Conservation (phyloP, 257 asterid species). For the Handroanthus guayacan region DNA sequence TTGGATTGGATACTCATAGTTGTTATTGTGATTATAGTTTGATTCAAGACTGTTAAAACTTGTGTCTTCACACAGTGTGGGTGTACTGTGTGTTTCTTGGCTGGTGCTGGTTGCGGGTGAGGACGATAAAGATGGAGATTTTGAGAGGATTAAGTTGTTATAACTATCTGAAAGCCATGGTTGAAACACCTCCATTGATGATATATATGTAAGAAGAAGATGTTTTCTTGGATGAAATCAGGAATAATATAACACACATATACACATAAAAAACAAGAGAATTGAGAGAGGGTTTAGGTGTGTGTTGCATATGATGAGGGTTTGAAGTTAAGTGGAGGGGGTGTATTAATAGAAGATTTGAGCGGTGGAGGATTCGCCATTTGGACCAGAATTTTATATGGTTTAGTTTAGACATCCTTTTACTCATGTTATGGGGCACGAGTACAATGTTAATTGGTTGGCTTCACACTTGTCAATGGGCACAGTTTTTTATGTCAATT, state of each 20-base stretch:
- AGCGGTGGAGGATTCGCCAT: slow-evolving; percentile 29
- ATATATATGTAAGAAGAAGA: not conserved
- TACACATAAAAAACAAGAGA: slow-evolving; percentile 12
- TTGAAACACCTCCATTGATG: slow-evolving; percentile 53
- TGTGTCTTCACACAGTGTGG: slow-evolving; percentile 50
- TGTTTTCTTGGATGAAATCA: slow-evolving; percentile 20
- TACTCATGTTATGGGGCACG: slow-evolving; percentile 33
- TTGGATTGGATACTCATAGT: not conserved
- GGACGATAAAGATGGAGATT: slow-evolving; percentile 38
- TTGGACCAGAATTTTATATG: slow-evolving; percentile 34
- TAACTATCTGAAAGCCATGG: slow-evolving; percentile 43
- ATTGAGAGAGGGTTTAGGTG: not conserved
- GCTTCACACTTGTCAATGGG: slow-evolving; percentile 38
- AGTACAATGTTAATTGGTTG: slow-evolving; percentile 38
- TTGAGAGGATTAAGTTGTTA: slow-evolving; percentile 8
- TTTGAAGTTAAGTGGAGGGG: not conserved
- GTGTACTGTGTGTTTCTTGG: slow-evolving; percentile 48
- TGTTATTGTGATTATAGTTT: not conserved
- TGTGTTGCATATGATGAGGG: slow-evolving; percentile 31
- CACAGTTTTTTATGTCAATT: slow-evolving; percentile 25
- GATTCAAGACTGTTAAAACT: slow-evolving; percentile 51
- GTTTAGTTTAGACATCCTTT: slow-evolving; percentile 16
- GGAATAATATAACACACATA: not conserved
- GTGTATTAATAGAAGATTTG: slow-evolving; percentile 39
- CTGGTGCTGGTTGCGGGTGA: slow-evolving; percentile 39